Percentiles rank a stretch among this genome's conserved stretches.
These are phyloP conservation scores for Hsuehochloa calcarea DNA, from an alignment of 176 grass and related monocot genomes.

Conservation along the genomic window DNA sequence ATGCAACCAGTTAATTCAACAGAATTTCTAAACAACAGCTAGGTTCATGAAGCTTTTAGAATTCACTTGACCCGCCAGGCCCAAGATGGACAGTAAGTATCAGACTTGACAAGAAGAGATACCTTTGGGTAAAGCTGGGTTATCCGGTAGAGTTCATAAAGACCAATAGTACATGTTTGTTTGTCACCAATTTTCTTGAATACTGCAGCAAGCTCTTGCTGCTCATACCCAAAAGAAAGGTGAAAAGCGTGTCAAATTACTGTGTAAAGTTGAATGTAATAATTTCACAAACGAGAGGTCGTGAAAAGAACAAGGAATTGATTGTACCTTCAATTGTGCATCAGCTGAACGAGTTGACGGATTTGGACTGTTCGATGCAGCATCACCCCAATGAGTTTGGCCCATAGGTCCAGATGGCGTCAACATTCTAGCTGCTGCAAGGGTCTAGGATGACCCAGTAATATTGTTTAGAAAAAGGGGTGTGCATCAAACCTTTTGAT, in stretches of 20 bases:
- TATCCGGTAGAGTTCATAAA: conserved; percentile 93
- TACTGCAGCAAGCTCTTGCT: conserved; percentile 99
- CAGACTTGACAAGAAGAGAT: not conserved
- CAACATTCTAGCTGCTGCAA: conserved; percentile 98
- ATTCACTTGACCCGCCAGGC: not conserved
- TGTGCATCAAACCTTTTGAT: not conserved
- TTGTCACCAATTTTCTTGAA: conserved; percentile 99
- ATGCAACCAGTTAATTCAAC: not conserved
- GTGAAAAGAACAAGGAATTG: not conserved
- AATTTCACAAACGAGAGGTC: not conserved
- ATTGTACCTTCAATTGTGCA: conserved; percentile 88
- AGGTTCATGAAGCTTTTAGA: not conserved
- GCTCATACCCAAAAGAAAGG: conserved; percentile 20
- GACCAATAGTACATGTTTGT: conserved; percentile 90
- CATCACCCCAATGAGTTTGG: conserved; percentile 94
- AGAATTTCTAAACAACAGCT: not conserved
- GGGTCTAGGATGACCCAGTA: conserved; percentile 56
- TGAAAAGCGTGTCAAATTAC: not conserved
- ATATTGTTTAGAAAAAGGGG: not conserved
- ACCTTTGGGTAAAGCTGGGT: conserved; percentile 99
- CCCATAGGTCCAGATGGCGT: conserved; percentile 91
- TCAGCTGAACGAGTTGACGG: conserved; percentile 72
- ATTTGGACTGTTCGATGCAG: conserved; percentile 75
- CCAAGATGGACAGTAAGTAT: not conserved
- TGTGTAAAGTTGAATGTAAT: not conserved